Conservation (phyloP, 441 rosid species). For the Euphorbia corollata region DNA sequence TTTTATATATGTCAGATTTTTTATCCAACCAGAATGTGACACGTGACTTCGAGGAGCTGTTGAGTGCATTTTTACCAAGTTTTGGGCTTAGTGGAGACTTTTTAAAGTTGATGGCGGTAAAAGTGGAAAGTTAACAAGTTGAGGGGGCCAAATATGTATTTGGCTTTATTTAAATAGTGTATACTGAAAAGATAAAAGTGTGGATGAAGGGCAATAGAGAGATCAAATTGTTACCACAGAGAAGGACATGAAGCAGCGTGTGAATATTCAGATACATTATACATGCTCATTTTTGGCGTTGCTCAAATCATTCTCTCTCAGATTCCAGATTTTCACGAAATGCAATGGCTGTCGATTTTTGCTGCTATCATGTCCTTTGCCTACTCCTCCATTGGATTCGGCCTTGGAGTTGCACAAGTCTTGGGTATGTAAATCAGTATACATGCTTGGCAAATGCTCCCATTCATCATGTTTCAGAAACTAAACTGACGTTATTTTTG, state of each 20-base stretch:
- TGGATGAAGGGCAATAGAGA: conserved; percentile 47
- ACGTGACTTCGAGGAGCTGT: no score
- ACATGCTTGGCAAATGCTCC: no score
- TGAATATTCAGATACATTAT: conserved; percentile 27
- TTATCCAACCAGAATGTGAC: no score
- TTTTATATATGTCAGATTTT: no score
- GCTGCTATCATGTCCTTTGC: conserved; percentile 62
- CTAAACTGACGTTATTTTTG: neutral
- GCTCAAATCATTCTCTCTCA: conserved; percentile 48
- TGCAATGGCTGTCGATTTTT: conserved; percentile 47
- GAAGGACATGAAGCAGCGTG: conserved; percentile 53
- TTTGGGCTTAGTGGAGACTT: no score
- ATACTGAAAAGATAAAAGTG: no score
- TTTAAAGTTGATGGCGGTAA: no score
- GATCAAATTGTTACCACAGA: conserved; percentile 49
- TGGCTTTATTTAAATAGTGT: no score
- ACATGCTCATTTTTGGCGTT: conserved; percentile 45
- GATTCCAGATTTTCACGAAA: conserved; percentile 48
- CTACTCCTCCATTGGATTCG: conserved; percentile 55
- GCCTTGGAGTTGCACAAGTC: conserved; percentile 43
- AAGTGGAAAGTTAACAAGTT: no score
- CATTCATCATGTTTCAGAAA: no score
- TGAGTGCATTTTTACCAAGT: no score
- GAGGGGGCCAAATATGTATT: no score
- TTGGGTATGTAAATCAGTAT: conserved; percentile 30